Evolutionary conservation across 73 alveolate genomes (phyloP).

Genomic region (Stentor coeruleus): DNA sequence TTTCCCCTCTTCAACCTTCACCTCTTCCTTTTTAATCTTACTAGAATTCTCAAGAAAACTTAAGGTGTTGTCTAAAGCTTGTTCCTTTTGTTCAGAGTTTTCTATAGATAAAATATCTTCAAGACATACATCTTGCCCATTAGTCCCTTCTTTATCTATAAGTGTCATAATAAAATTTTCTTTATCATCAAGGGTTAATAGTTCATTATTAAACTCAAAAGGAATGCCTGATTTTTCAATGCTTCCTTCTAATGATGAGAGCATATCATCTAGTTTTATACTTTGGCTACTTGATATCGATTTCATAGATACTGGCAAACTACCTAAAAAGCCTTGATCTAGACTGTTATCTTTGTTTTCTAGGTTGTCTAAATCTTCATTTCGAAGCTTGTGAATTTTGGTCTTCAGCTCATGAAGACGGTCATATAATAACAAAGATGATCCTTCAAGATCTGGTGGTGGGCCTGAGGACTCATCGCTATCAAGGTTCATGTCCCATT

Average conservation of each 20-base stretch:
- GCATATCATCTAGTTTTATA: not conserved
- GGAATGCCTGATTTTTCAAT: not conserved
- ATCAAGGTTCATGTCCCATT: constrained; percentile 17
- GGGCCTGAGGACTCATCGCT: constrained; percentile 10
- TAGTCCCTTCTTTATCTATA: constrained; percentile 1
- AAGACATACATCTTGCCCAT: constrained; percentile 15
- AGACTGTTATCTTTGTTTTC: not conserved
- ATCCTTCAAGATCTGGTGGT: not conserved
- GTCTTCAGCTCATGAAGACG: not conserved
- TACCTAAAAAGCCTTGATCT: constrained; percentile 8
- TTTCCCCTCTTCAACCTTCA: not conserved
- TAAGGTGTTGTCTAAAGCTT: not conserved
- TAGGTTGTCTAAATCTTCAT: not conserved
- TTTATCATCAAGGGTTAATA: constrained; percentile 3
- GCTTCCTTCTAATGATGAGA: not conserved
- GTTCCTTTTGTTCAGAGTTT: constrained; percentile 8
- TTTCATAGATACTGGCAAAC: constrained; percentile 14
- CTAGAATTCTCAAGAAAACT: not conserved
- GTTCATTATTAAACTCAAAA: not conserved
- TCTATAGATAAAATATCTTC: not conserved
- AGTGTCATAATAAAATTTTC: constrained; percentile 20
- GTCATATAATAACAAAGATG: not conserved
- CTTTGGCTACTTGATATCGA: not conserved
- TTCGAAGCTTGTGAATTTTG: not conserved
- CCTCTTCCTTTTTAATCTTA: not conserved